A percentile compares a stretch with the other conserved stretches of the same genome.
Evolutionary conservation across 805 yeast species (phyloP).

Genomic region (Wickerhamiella alocasiicola): DNA sequence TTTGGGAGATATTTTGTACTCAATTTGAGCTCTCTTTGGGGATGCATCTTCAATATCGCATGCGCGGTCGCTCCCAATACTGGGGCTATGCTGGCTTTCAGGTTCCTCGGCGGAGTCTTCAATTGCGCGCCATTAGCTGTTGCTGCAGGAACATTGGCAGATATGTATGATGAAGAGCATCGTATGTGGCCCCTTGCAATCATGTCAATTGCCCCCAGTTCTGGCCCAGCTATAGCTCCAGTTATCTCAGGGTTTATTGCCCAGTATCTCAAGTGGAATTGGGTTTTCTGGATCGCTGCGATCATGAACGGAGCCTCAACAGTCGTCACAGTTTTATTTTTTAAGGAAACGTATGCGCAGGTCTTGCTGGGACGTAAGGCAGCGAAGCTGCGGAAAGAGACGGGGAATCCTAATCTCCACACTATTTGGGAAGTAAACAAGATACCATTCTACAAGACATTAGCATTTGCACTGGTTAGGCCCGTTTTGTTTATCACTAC

Average conservation of each 20-base stretch:
- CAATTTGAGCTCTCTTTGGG: slow-evolving; percentile 37
- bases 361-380: slow-evolving; percentile 38
- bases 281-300: slow-evolving; percentile 49
- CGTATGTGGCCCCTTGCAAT: slow-evolving; percentile 46
- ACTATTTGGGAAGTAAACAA: slow-evolving; percentile 40
- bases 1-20: slow-evolving; percentile 50
- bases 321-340: slow-evolving; percentile 33
- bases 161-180: slow-evolving; percentile 39
- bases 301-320: slow-evolving; percentile 42
- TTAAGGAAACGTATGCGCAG: slow-evolving; percentile 50
- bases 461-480: slow-evolving; percentile 39
- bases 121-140: slow-evolving; percentile 58
- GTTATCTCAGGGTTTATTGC: slow-evolving; percentile 43
- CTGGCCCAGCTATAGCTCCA: slow-evolving; percentile 43
- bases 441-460: slow-evolving; percentile 17
- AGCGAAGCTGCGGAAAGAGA: slow-evolving; percentile 34
- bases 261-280: slow-evolving; percentile 42
- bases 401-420: slow-evolving; percentile 45
- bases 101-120: slow-evolving; percentile 54
- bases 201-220: slow-evolving; percentile 46
- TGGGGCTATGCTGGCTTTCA: slow-evolving; percentile 43
- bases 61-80: slow-evolving; percentile 49
- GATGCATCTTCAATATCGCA: slow-evolving; percentile 33
- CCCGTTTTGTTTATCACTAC: slow-evolving; percentile 42
- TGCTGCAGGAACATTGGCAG: slow-evolving; percentile 59